Evolutionary conservation across 176 grass and related monocot species (phyloP).

Genomic region (Phoenix roebelenii): DNA sequence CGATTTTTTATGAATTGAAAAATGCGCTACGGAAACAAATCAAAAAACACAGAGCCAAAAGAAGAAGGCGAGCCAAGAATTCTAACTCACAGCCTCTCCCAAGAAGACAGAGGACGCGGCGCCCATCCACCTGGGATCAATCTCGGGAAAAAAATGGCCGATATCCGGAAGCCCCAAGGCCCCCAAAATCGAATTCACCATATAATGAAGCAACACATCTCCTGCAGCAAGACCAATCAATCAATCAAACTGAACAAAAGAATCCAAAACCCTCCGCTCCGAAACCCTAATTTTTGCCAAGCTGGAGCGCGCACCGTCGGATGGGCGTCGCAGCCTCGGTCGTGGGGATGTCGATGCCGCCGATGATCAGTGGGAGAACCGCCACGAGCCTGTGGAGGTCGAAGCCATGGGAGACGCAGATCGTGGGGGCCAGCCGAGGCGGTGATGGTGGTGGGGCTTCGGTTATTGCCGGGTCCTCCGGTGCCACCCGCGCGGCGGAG

Average conservation of each 20-base stretch:
- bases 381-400: slow-evolving; percentile 96
- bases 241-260: not conserved
- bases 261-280: not conserved
- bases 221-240: slow-evolving; percentile 22
- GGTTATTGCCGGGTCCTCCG: slow-evolving; percentile 38
- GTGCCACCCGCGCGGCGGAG: slow-evolving; percentile 46
- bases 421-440: slow-evolving; percentile 52
- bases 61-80: not conserved
- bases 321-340: slow-evolving; percentile 90
- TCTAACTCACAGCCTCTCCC: slow-evolving; percentile 70
- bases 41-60: not conserved
- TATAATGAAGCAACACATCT: slow-evolving; percentile 93
- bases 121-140: slow-evolving; percentile 84
- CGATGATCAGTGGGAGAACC: slow-evolving; percentile 88
- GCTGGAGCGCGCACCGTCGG: slow-evolving; percentile 42
- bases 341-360: slow-evolving; percentile 83
- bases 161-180: slow-evolving; percentile 90
- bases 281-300: too few relatives aligned
- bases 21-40: too few relatives aligned
- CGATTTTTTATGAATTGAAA: too few relatives aligned
- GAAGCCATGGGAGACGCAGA: slow-evolving; percentile 79
- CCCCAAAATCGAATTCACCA: slow-evolving; percentile 91
- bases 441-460: slow-evolving; percentile 9
- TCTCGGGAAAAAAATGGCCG: slow-evolving; percentile 86
- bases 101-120: slow-evolving; percentile 72